phyloP scores from a whole-genome alignment of 148 eudicot genomes.

The Fagopyrum tataricum region DNA sequence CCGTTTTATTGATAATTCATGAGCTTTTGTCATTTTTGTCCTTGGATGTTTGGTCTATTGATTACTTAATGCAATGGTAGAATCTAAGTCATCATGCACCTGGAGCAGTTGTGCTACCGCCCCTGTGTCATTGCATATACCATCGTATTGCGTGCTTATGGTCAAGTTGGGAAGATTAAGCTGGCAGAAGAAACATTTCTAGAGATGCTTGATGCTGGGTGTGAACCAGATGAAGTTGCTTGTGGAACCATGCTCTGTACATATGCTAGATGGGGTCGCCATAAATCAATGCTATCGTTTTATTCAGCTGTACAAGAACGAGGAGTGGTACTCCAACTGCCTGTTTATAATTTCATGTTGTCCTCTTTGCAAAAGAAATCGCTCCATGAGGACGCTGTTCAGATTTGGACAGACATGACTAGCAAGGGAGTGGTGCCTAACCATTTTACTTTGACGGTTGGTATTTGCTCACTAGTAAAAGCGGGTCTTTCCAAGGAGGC shows the following conservation, averaged over 20 bases:
- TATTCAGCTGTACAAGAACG: slow-evolving; percentile 73
- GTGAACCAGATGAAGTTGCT: slow-evolving; percentile 96
- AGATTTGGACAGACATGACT: slow-evolving; percentile 62
- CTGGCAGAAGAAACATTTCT: slow-evolving; percentile 82
- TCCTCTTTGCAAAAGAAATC: slow-evolving; percentile 89
- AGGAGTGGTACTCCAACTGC: slow-evolving; percentile 46
- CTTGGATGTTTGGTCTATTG: background rate
- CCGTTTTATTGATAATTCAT: background rate
- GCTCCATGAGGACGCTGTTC: slow-evolving; percentile 47
- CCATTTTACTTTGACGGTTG: slow-evolving; percentile 74
- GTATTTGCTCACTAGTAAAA: slow-evolving; percentile 66
- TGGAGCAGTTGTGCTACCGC: slow-evolving; percentile 76
- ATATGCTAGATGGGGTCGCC: slow-evolving; percentile 93
- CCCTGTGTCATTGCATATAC: slow-evolving; percentile 87
- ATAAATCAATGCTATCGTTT: slow-evolving; percentile 81
- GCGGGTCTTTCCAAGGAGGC: slow-evolving; percentile 59
- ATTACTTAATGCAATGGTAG: background rate
- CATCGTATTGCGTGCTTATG: slow-evolving; percentile 77
- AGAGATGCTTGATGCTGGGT: slow-evolving; percentile 96
- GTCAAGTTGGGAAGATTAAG: slow-evolving; percentile 87
- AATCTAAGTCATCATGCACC: slow-evolving; percentile 7
- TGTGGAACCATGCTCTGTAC: slow-evolving; percentile 95
- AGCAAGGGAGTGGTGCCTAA: slow-evolving; percentile 45
- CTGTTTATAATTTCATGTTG: slow-evolving; percentile 89
- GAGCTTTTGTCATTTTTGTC: background rate